A percentile compares a stretch with the other conserved stretches of the same genome.
These are phyloP conservation scores for Phytophthora europaea DNA, from an alignment of 352 stramenopile species.

Conservation along the genomic window DNA sequence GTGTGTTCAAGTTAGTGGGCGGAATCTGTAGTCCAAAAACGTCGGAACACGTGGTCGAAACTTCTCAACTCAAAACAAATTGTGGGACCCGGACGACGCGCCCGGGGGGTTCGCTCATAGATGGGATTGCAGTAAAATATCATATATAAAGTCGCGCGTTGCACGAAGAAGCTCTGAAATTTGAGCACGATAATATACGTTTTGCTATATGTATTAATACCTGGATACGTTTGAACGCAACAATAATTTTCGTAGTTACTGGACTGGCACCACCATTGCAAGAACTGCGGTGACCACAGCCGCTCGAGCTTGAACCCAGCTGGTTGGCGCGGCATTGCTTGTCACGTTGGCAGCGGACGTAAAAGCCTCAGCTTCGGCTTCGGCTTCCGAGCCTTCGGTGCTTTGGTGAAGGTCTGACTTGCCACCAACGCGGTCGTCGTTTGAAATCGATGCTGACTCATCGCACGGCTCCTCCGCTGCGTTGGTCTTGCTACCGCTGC, in stretches of 20 bases:
- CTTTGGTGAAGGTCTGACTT: conserved; percentile 1
- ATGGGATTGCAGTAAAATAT: no score
- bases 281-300: not conserved
- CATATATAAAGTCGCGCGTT: no score
- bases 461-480: conserved; percentile 7
- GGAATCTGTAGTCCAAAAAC: no score
- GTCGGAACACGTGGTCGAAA: no score
- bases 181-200: no score
- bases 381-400: not conserved
- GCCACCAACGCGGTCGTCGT: not conserved
- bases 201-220: not conserved
- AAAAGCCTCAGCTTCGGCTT: not conserved
- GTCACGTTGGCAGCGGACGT: conserved; percentile 15
- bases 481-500: conserved; percentile 6
- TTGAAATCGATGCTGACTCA: not conserved
- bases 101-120: no score
- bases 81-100: no score
- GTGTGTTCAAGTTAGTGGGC: no score
- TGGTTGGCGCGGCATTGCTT: conserved; percentile 1
- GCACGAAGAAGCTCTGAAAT: no score
- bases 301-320: not conserved
- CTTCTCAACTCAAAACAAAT: no score
- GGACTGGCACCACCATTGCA: not conserved
- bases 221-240: not conserved
- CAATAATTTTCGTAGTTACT: not conserved